Evolutionary conservation across 2,329 filamentous ascomycete genomes (phyloP).

Genomic region (Arachnopeziza araneosa): DNA sequence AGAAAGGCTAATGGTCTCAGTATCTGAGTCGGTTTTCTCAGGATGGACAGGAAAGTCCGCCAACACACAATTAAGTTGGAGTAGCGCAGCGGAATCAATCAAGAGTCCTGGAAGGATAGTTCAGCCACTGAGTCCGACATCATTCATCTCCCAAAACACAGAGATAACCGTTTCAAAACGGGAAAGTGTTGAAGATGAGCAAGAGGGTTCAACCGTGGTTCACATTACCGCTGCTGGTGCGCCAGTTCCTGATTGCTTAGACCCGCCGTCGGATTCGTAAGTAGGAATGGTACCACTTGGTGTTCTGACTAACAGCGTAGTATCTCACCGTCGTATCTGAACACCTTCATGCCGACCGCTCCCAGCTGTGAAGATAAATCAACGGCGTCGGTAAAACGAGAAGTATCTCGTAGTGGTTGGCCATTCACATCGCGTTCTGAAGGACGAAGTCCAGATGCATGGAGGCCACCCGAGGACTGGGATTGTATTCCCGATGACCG

Average conservation of each 20-base stretch:
- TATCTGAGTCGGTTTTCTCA: slow-evolving; percentile 41
- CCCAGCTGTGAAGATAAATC: background rate
- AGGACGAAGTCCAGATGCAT: slow-evolving; percentile 10
- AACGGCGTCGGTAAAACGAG: background rate
- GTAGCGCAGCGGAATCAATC: slow-evolving; percentile 27
- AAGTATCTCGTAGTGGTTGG: background rate
- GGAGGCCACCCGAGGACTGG: slow-evolving; percentile 24
- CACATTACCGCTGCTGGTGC: slow-evolving; percentile 30
- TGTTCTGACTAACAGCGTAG: background rate
- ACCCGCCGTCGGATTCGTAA: background rate
- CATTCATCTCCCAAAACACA: slow-evolving; percentile 38
- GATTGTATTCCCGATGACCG: slow-evolving; percentile 5
- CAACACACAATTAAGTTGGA: slow-evolving; percentile 32
- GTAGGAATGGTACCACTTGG: background rate
- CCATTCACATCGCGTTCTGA: background rate
- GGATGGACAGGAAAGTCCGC: slow-evolving; percentile 37
- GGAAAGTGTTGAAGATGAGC: slow-evolving; percentile 28
- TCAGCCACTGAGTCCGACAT: slow-evolving; percentile 38
- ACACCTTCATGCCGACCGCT: background rate
- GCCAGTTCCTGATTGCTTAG: slow-evolving; percentile 3
- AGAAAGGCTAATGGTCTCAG: slow-evolving; percentile 4
- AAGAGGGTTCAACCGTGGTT: slow-evolving; percentile 34
- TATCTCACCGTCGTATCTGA: background rate
- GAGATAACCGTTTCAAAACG: slow-evolving; percentile 34
- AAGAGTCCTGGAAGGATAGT: slow-evolving; percentile 24